phyloP scores from a whole-genome alignment of 371 early-diverging fungal species.

The Smittium culicis region DNA sequence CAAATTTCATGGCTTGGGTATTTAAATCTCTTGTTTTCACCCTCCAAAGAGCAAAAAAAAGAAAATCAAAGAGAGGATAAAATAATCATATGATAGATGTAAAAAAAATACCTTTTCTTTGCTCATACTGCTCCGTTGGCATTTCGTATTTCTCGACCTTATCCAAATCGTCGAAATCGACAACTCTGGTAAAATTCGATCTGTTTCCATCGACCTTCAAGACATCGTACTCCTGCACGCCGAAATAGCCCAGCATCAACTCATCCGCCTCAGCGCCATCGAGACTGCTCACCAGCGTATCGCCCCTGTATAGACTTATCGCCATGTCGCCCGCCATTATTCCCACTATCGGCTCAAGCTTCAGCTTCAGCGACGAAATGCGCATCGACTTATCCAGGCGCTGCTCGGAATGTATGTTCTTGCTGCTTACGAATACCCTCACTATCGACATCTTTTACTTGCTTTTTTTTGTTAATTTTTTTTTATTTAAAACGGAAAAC shows the following conservation, averaged over 20 bases:
- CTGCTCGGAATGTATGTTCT: constrained; percentile 34
- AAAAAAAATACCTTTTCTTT: constrained; percentile 38
- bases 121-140: constrained; percentile 69
- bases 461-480: no score
- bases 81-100: no score
- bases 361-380: constrained; percentile 38
- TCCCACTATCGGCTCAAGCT: constrained; percentile 86
- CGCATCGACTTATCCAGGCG: constrained; percentile 19
- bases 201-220: constrained; percentile 35
- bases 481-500: no score
- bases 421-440: constrained; percentile 43
- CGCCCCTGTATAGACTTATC: constrained; percentile 44
- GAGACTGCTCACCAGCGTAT: constrained; percentile 40
- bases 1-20: no score
- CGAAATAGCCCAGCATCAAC: constrained; percentile 72
- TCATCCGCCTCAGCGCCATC: constrained; percentile 51
- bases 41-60: no score
- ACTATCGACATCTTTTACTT: constrained; percentile 36
- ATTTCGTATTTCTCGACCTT: constrained; percentile 87
- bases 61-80: no score
- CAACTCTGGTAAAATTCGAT: background rate
- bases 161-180: constrained; percentile 68
- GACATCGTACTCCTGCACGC: constrained; percentile 65
- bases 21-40: no score
- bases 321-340: constrained; percentile 54